These are phyloP conservation scores for Excoecaria cochinchinensis DNA, from an alignment of 345 rosid genomes.

Conservation along the genomic window DNA sequence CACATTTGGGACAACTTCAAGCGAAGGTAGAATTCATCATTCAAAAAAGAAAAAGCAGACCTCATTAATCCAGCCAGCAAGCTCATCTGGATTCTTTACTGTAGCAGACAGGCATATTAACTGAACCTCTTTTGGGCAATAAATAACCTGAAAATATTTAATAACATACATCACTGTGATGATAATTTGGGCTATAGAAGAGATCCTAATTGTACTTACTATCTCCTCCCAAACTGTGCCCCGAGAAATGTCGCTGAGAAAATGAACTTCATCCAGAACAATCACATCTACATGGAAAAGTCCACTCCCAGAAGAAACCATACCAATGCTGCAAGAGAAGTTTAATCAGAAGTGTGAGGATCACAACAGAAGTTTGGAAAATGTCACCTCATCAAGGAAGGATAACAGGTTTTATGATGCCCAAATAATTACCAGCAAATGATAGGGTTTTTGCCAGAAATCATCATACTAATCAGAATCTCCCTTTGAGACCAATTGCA, in stretches of 20 bases:
- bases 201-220: constrained; percentile 19
- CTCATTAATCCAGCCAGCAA: constrained; percentile 96
- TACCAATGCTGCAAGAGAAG: constrained; percentile 79
- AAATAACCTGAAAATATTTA: constrained; percentile 61
- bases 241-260: constrained; percentile 79
- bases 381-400: constrained; percentile 10
- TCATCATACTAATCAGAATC: neutral
- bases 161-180: constrained; percentile 1
- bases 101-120: constrained; percentile 95
- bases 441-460: neutral
- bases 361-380: constrained; percentile 3
- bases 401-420: neutral
- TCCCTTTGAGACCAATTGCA: neutral
- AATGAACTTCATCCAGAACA: constrained; percentile 98
- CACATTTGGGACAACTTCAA: neutral
- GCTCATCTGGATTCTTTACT: constrained; percentile 88
- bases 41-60: constrained; percentile 34
- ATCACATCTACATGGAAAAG: constrained; percentile 86
- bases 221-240: constrained; percentile 82
- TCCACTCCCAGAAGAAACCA: constrained; percentile 76
- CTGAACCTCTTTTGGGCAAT: constrained; percentile 88
- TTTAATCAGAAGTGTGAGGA: constrained; percentile 3
- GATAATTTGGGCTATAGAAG: constrained; percentile 4
- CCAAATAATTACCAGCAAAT: neutral
- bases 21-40: neutral